Evolutionary conservation across 805 yeast genomes (phyloP).

Genomic region (Citeromyces matritensis): DNA sequence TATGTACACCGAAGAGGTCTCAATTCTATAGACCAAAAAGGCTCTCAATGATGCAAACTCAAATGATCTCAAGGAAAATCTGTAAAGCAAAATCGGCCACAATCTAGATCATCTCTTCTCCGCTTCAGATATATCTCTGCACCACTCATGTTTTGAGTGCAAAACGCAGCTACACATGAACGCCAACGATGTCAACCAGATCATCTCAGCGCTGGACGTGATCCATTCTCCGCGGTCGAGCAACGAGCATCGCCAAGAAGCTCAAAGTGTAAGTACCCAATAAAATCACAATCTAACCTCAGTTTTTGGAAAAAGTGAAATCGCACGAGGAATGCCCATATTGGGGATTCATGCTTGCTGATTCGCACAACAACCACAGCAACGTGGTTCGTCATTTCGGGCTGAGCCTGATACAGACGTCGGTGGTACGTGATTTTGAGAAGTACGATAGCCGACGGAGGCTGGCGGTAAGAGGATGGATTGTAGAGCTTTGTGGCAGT

Average conservation of each 20-base stretch:
- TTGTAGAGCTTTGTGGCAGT: conserved; percentile 57
- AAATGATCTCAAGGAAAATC: too few relatives aligned
- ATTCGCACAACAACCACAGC: conserved; percentile 42
- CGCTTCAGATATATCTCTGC: too few relatives aligned
- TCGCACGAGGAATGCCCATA: conserved; percentile 70
- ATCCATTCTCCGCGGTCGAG: conserved; percentile 54
- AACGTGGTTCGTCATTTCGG: conserved; percentile 84
- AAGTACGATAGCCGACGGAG: conserved; percentile 37
- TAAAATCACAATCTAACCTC: conserved; percentile 14
- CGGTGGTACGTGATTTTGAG: conserved; percentile 47
- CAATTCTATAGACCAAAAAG: too few relatives aligned
- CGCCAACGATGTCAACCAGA: conserved; percentile 53
- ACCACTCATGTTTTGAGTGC: too few relatives aligned
- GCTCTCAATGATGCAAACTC: too few relatives aligned
- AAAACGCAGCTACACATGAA: conserved; percentile 28
- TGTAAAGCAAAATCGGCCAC: too few relatives aligned
- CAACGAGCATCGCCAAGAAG: conserved; percentile 38
- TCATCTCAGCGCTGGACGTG: conserved; percentile 61
- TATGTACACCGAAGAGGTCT: too few relatives aligned
- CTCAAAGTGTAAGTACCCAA: conserved; percentile 19
- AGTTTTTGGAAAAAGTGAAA: conserved; percentile 65
- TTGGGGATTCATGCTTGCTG: conserved; percentile 83
- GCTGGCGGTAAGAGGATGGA: conserved; percentile 68
- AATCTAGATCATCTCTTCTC: too few relatives aligned
- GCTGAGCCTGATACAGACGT: conserved; percentile 57